Base-by-base conservation (phyloP, 2,329 filamentous ascomycete species). In the Calonectria pteridis region DNA sequence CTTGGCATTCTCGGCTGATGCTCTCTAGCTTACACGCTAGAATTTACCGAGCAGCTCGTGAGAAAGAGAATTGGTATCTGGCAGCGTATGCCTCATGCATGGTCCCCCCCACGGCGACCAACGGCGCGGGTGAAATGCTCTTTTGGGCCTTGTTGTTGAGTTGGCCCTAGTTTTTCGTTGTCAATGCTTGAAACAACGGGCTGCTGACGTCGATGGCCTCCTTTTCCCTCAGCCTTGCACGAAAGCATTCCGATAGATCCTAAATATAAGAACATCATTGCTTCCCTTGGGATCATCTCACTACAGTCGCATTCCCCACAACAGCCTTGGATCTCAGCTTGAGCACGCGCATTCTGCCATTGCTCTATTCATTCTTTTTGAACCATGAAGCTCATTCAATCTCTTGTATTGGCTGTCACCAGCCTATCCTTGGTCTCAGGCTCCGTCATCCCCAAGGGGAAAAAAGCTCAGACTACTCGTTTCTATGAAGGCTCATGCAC, bases 401-500 rank as follows among this genome's bases (percentile, higher is more conserved):
- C 55, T 6, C 13, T 59, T 7, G 9, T 59, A 10, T n/a, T 59
- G 11, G 55, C 55, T 40, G n/a, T 59, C 5, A 40, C n/a, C 33
- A 40, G 55, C 55, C 40, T 59, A 16, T 59, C 55, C n/a, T 18
- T 59, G 33, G 55, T 40, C 0, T 59, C 55, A 10, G 33, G 55
- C 33, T 26, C 55, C 7, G 55, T 10, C 23, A 46, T 64, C 2
- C 7, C 23, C 20, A 46, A 26, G 35, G 13, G 9, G 14, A 43
- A 35, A 4, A 64, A 64, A 6, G 18, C 26, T 9, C 20, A 37
- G 23, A 18, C 31, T 10, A 18, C 26, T 40, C 59, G 59, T 2
- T 64, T 64, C 31, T 64, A 64, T 11, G 40, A 64, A 29, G 59
- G 59, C 35, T 29, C 59, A 28, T 64, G 59, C 59, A 64, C 59